Conservation (phyloP, 2,329 filamentous ascomycete species). For the Fusarium brachygibbosum region DNA sequence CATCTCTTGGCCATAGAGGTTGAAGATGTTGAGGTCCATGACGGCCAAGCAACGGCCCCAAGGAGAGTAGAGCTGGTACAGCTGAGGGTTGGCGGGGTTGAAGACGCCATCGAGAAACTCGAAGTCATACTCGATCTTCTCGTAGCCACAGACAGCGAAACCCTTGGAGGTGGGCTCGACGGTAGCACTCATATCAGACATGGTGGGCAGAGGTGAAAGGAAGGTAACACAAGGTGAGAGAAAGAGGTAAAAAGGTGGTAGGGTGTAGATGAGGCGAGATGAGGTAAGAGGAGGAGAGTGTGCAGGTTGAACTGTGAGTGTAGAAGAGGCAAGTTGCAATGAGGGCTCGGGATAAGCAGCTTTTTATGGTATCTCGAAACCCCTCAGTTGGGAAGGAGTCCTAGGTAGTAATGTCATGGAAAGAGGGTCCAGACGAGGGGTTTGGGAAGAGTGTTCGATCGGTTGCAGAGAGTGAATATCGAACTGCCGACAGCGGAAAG, state of each 20-base stretch:
- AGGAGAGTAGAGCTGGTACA: conserved; percentile 73
- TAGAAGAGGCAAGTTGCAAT: not conserved
- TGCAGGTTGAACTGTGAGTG: conserved; percentile 15
- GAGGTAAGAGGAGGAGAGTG: conserved; percentile 9
- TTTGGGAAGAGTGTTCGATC: not conserved
- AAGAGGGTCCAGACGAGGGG: not conserved
- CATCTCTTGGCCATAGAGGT: conserved; percentile 75
- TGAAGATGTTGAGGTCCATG: conserved; percentile 79
- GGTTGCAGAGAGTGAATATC: conserved; percentile 4
- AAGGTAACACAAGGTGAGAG: conserved; percentile 4
- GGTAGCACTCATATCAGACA: conserved; percentile 78
- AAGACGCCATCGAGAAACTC: conserved; percentile 79
- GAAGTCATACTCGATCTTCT: conserved; percentile 83
- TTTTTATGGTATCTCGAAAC: conserved; percentile 28
- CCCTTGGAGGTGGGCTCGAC: conserved; percentile 74
- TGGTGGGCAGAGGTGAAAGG: conserved; percentile 52
- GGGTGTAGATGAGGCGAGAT: not conserved
- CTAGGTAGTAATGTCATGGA: not conserved
- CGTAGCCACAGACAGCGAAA: conserved; percentile 79
- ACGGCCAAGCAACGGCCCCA: conserved; percentile 77
- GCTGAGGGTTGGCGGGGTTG: conserved; percentile 68
- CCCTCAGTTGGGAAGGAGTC: not conserved
- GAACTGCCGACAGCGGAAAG: conserved; percentile 27
- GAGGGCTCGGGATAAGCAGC: conserved; percentile 17
- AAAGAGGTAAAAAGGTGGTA: conserved; percentile 2